These are phyloP conservation scores for Epichloe brachyelytri DNA, from an alignment of 2,329 filamentous ascomycete species.

Conservation along the genomic window DNA sequence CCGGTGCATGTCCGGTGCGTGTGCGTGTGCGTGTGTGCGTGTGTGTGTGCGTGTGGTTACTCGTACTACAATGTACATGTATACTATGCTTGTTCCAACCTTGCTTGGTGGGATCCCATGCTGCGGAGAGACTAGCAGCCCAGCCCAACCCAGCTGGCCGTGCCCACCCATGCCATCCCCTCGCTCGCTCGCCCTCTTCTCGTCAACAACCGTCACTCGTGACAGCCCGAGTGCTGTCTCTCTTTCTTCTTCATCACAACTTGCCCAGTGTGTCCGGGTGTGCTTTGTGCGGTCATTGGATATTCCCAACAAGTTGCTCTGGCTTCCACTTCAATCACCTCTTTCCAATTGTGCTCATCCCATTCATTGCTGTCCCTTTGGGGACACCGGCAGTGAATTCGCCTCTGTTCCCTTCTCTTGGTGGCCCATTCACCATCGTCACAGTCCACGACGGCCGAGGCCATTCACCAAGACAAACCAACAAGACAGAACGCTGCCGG, in stretches of 20 bases:
- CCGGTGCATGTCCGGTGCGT: background rate
- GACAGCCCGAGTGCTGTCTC: background rate
- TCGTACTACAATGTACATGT: background rate
- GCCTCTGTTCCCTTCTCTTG: slow-evolving; percentile 7
- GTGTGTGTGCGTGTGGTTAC: background rate
- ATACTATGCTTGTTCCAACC: background rate
- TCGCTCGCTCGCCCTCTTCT: slow-evolving; percentile 2
- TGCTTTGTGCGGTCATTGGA: slow-evolving; percentile 9
- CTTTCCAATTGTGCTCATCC: slow-evolving; percentile 8
- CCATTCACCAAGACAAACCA: slow-evolving; percentile 2
- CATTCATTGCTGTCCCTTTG: slow-evolving; percentile 12
- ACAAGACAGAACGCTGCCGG: slow-evolving; percentile 4
- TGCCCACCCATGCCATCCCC: background rate
- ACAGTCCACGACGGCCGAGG: background rate
- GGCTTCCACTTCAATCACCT: slow-evolving; percentile 2
- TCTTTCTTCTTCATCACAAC: slow-evolving; percentile 2
- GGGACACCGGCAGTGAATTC: slow-evolving; percentile 10
- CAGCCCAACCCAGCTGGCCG: background rate
- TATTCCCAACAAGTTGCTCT: slow-evolving; percentile 10
- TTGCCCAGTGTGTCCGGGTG: slow-evolving; percentile 3
- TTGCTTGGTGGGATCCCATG: background rate
- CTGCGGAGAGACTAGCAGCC: background rate
- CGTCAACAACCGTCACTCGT: background rate
- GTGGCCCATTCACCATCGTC: background rate
- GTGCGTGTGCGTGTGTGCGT: background rate